Conservation (phyloP, 306 rosid genomes). For the Lablab purpureus region DNA sequence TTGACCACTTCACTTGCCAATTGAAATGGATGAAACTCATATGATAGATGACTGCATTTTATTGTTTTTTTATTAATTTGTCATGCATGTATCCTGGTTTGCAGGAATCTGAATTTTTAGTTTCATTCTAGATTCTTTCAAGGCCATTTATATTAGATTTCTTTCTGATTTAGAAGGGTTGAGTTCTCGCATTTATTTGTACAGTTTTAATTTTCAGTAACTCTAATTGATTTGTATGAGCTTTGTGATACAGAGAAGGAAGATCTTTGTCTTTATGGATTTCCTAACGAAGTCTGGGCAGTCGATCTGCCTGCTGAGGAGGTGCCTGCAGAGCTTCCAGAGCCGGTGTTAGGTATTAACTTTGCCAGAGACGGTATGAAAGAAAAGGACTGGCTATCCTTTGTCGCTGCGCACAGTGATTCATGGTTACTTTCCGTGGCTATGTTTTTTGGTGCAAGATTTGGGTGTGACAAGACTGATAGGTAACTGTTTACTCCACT, state of each 20-base stretch:
- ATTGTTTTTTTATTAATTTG: not conserved
- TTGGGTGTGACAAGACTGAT: slow-evolving; percentile 71
- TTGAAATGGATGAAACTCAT: not conserved
- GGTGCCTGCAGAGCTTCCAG: slow-evolving; percentile 82
- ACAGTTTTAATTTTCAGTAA: too few relatives aligned
- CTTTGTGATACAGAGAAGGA: slow-evolving; percentile 64
- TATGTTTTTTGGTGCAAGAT: slow-evolving; percentile 69
- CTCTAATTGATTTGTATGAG: not conserved
- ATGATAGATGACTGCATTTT: not conserved
- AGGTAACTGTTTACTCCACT: slow-evolving; percentile 52
- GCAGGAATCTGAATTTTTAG: too few relatives aligned
- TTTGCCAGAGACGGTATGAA: slow-evolving; percentile 73
- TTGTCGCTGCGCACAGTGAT: slow-evolving; percentile 83
- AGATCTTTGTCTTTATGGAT: slow-evolving; percentile 83
- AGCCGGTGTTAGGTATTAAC: slow-evolving; percentile 81
- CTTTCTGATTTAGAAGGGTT: too few relatives aligned
- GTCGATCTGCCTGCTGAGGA: slow-evolving; percentile 74
- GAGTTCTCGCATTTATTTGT: too few relatives aligned
- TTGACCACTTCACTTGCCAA: not conserved
- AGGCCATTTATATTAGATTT: too few relatives aligned
- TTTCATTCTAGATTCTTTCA: too few relatives aligned
- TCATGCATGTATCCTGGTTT: not conserved
- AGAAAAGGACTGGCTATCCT: slow-evolving; percentile 72
- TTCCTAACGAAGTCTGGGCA: slow-evolving; percentile 77
- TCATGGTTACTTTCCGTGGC: slow-evolving; percentile 79